Evolutionary conservation across 768 basidiomycete genomes (phyloP).

Genomic region (Kwoniella dejecticola): DNA sequence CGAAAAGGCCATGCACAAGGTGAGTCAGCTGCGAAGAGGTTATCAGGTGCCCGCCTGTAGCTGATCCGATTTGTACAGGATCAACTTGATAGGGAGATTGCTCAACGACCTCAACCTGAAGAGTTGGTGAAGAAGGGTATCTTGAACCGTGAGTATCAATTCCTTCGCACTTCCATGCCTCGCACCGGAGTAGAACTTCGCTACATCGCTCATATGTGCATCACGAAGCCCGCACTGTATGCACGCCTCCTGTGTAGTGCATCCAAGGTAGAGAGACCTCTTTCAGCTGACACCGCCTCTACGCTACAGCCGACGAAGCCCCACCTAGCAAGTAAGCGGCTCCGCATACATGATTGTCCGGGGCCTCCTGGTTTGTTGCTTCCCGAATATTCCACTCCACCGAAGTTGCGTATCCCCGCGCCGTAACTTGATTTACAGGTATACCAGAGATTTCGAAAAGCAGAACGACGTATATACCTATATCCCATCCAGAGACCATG

Average conservation of each 20-base stretch:
- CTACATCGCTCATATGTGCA: not conserved
- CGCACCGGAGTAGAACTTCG: not conserved
- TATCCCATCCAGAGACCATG: no score
- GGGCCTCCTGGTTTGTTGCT: not conserved
- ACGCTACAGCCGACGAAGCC: slow-evolving; percentile 34
- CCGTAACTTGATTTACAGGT: no score
- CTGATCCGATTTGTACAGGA: slow-evolving; percentile 58
- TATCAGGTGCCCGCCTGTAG: not conserved
- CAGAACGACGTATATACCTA: no score
- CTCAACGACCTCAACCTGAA: slow-evolving; percentile 64
- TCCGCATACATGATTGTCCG: slow-evolving; percentile 10
- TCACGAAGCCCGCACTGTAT: no score
- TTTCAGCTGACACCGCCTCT: not conserved
- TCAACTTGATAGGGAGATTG: slow-evolving; percentile 66
- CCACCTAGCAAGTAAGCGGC: slow-evolving; percentile 26
- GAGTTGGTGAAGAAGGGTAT: slow-evolving; percentile 70
- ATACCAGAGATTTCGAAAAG: no score
- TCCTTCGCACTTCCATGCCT: not conserved
- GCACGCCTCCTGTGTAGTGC: no score
- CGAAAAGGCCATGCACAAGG: slow-evolving; percentile 67
- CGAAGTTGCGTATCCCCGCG: no score
- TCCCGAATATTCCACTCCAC: not conserved
- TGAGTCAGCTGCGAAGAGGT: slow-evolving; percentile 44
- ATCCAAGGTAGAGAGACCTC: no score
- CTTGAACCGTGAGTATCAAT: slow-evolving; percentile 58